Conservation (phyloP, 495 filamentous ascomycete genomes). For the Lasiosphaeria hispida region DNA sequence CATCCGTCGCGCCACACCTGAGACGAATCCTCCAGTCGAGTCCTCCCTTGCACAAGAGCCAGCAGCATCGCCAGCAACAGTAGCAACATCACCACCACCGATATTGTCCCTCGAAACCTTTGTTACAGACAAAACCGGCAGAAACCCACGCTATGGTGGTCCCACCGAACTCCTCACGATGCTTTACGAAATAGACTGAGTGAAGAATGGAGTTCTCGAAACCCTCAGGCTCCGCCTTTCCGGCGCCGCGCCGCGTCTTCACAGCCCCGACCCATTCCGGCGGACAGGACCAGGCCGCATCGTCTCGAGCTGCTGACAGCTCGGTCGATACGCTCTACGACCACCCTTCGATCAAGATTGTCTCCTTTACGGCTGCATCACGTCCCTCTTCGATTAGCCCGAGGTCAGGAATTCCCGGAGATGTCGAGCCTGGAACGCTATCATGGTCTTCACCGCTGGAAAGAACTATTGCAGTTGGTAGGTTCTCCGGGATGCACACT, state of each 20-base stretch:
- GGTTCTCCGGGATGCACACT: constrained; percentile 15
- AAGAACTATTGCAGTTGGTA: constrained; percentile 76
- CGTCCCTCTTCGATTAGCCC: constrained; percentile 34
- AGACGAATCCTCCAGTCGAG: constrained; percentile 12
- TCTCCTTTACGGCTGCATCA: constrained; percentile 58
- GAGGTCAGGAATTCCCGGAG: constrained; percentile 37
- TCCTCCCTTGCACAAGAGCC: no score
- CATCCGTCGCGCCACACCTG: constrained; percentile 10
- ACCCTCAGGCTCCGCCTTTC: constrained; percentile 24
- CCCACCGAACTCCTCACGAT: constrained; percentile 12
- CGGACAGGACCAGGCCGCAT: constrained; percentile 19
- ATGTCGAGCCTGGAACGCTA: constrained; percentile 54
- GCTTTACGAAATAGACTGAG: constrained; percentile 19
- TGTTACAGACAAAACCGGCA: constrained; percentile 1
- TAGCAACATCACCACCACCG: not conserved
- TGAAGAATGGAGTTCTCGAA: constrained; percentile 30
- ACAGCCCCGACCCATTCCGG: constrained; percentile 35
- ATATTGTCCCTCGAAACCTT: not conserved
- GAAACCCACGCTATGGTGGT: constrained; percentile 3
- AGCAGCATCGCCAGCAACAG: not conserved
- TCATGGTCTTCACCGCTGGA: constrained; percentile 75
- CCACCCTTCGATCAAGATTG: constrained; percentile 63
- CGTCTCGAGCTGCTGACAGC: constrained; percentile 27
- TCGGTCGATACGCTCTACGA: constrained; percentile 69
- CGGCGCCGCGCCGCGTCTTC: constrained; percentile 40